phyloP scores from a whole-genome alignment of 768 basidiomycete species.

The Panellus pusillus region DNA sequence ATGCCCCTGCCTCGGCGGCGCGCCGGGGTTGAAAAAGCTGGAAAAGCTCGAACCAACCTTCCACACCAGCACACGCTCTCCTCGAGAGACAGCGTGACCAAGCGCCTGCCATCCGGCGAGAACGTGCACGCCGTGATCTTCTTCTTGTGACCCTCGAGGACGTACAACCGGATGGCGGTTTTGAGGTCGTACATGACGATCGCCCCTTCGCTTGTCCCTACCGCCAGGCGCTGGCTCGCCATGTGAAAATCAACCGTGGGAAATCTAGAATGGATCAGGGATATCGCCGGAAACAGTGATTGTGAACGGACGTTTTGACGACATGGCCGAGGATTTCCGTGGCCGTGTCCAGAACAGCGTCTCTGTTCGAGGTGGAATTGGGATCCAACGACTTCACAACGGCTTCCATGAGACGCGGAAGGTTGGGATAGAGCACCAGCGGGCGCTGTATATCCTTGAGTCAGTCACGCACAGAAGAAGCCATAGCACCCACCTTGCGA shows the following conservation, averaged over 20 bases:
- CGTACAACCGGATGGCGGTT: conserved; percentile 91
- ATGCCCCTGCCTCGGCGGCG: conserved; percentile 87
- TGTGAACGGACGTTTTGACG: conserved; percentile 77
- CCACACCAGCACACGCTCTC: conserved; percentile 89
- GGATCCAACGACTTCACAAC: conserved; percentile 97
- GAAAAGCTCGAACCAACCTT: conserved; percentile 90
- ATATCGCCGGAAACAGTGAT: background rate
- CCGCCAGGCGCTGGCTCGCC: conserved; percentile 81
- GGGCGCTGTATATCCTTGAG: conserved; percentile 57
- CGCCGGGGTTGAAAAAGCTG: conserved; percentile 89
- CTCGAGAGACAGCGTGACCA: conserved; percentile 85
- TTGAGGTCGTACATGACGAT: conserved; percentile 96
- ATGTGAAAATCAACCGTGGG: conserved; percentile 95
- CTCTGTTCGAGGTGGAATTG: conserved; percentile 70
- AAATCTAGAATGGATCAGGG: conserved; percentile 49
- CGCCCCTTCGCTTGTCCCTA: conserved; percentile 93
- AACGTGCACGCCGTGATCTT: conserved; percentile 83
- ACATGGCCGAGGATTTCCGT: conserved; percentile 94
- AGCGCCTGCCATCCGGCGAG: conserved; percentile 88
- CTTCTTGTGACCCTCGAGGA: conserved; percentile 89
- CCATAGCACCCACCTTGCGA: conserved; percentile 59
- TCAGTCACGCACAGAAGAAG: background rate
- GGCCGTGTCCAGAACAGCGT: conserved; percentile 86
- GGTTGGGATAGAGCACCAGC: conserved; percentile 75
- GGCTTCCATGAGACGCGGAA: conserved; percentile 88